phyloP scores from a whole-genome alignment of 108 stramenopile species.

The Cylindrotheca closterium region DNA sequence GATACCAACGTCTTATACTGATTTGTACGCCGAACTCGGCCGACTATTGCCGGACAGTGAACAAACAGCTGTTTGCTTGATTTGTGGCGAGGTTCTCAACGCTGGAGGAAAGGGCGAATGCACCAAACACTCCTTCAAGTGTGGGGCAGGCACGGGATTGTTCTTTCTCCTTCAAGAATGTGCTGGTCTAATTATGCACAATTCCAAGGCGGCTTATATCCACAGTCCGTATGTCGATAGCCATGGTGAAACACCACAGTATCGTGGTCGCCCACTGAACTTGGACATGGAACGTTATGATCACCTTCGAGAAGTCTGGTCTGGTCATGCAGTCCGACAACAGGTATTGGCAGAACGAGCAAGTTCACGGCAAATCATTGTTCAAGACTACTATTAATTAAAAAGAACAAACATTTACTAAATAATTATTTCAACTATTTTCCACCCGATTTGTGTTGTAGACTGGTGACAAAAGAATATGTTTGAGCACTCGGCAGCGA shows the following conservation, averaged over 20 bases:
- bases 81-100: conserved; percentile 87
- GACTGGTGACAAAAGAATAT: too few relatives aligned
- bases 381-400: conserved; percentile 65
- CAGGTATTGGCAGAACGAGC: conserved; percentile 68
- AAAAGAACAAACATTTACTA: background rate
- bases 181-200: conserved; percentile 84
- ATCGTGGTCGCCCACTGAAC: conserved; percentile 83
- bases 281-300: conserved; percentile 64
- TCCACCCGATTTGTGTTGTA: too few relatives aligned
- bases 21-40: conserved; percentile 79
- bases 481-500: too few relatives aligned
- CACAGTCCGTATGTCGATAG: conserved; percentile 93
- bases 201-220: conserved; percentile 82
- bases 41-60: conserved; percentile 69
- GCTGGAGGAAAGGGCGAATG: conserved; percentile 87
- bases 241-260: conserved; percentile 91
- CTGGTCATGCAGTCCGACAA: conserved; percentile 60
- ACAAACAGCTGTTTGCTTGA: conserved; percentile 80
- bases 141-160: conserved; percentile 89
- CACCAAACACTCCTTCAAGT: conserved; percentile 80
- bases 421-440: background rate
- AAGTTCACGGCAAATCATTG: conserved; percentile 67
- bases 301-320: conserved; percentile 73
- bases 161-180: conserved; percentile 95
- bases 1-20: conserved; percentile 84